Evolutionary conservation across 306 rosid genomes (phyloP).

Genomic region (Chamaecrista fasciculata): DNA sequence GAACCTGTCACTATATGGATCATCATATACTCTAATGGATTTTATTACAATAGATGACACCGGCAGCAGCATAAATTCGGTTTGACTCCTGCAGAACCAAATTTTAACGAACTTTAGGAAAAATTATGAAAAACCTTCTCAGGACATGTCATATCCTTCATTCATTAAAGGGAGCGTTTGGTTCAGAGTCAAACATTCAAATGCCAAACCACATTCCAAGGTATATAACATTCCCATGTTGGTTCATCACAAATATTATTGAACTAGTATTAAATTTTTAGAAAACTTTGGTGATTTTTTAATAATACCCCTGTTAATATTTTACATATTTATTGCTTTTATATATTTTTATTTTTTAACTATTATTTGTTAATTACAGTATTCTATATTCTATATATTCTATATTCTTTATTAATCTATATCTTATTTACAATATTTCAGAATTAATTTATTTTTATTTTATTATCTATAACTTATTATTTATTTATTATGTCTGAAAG

Average conservation of each 20-base stretch:
- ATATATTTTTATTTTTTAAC: too few species aligned
- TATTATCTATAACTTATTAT: too few species aligned
- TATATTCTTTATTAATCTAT: too few species aligned
- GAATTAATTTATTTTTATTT: too few species aligned
- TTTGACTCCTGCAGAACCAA: conserved; percentile 54
- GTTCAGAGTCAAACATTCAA: neutral
- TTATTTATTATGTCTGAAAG: too few species aligned
- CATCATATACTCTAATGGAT: conserved; percentile 38
- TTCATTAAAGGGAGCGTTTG: neutral
- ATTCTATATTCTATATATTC: too few species aligned
- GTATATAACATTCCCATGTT: neutral
- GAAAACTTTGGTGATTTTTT: neutral
- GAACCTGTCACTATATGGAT: conserved; percentile 36
- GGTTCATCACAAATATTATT: neutral
- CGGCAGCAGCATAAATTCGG: conserved; percentile 61
- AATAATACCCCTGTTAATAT: neutral
- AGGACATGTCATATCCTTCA: neutral
- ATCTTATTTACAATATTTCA: too few species aligned
- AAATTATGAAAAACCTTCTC: neutral
- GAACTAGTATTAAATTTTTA: too few species aligned
- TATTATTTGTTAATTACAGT: too few species aligned
- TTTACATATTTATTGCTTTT: too few species aligned
- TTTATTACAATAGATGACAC: conserved; percentile 64
- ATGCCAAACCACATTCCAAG: neutral
- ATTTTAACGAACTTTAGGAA: conserved; percentile 19